Evolutionary conservation across 116 monocot genomes (phyloP).

Genomic region (Posidonia oceanica): DNA sequence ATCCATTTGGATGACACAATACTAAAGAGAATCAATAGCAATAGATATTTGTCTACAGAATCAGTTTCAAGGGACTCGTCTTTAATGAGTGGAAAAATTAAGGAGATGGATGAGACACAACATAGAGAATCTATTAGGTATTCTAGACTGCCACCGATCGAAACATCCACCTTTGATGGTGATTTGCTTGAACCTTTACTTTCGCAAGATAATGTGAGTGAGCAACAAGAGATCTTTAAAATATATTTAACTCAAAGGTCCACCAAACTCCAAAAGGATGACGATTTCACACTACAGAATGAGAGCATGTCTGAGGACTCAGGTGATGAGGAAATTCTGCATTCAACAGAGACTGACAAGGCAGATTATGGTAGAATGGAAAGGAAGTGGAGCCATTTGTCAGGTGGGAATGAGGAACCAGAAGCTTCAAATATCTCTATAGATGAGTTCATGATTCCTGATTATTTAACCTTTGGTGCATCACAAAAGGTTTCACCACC

Average conservation of each 20-base stretch:
- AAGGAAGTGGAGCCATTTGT: neutral
- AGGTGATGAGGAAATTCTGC: neutral
- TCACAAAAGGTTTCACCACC: neutral
- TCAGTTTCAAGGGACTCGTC: neutral
- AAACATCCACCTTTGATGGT: slow-evolving; percentile 17
- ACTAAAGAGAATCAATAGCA: neutral
- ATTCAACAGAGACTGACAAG: neutral
- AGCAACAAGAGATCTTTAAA: slow-evolving; percentile 9
- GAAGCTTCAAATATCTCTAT: neutral
- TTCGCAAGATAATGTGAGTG: neutral
- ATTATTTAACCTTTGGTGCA: slow-evolving; percentile 1
- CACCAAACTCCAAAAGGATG: neutral
- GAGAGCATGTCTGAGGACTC: slow-evolving; percentile 7
- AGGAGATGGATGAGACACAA: neutral
- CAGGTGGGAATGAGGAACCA: neutral
- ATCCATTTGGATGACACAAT: neutral
- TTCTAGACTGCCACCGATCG: slow-evolving; percentile 24
- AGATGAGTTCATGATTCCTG: neutral
- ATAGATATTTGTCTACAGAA: neutral
- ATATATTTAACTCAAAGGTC: slow-evolving; percentile 8
- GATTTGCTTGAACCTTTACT: slow-evolving; percentile 9
- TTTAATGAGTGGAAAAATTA: neutral
- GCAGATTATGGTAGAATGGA: neutral
- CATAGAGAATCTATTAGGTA: slow-evolving; percentile 26
- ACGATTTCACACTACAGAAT: neutral